These are phyloP conservation scores for Lasiosphaeria hispida DNA, from an alignment of 495 filamentous ascomycete genomes.

Conservation along the genomic window DNA sequence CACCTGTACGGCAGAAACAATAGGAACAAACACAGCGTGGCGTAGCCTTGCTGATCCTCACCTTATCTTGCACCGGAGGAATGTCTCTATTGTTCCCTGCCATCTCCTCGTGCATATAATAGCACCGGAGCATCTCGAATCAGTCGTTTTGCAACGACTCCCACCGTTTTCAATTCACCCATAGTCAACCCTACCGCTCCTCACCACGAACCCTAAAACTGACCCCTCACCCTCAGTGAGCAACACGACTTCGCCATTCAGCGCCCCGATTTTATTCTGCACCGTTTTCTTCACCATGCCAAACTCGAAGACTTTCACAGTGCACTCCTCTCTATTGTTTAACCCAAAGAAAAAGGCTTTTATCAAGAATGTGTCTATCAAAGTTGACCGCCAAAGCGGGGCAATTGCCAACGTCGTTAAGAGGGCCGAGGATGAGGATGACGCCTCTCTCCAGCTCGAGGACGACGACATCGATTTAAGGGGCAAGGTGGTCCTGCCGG, in stretches of 20 bases:
- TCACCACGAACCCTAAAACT: too few relatives aligned
- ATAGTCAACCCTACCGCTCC: too few relatives aligned
- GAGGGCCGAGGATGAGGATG: constrained; percentile 22
- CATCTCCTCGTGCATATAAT: too few relatives aligned
- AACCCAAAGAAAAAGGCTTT: constrained; percentile 48
- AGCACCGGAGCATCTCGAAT: too few relatives aligned
- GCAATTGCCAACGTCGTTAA: constrained; percentile 38
- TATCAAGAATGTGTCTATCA: constrained; percentile 40
- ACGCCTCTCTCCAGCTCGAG: neutral
- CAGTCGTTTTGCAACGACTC: too few relatives aligned
- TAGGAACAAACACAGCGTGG: too few relatives aligned
- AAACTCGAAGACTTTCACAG: constrained; percentile 23
- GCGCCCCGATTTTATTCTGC: neutral
- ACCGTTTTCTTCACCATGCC: neutral
- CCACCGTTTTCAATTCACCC: too few relatives aligned
- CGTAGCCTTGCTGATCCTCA: too few relatives aligned
- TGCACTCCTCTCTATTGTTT: constrained; percentile 50
- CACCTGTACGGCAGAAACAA: too few relatives aligned
- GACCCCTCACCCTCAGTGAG: too few relatives aligned
- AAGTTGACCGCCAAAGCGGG: constrained; percentile 37
- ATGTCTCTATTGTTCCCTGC: too few relatives aligned
- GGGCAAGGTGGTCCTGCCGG: constrained; percentile 47
- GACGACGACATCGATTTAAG: constrained; percentile 45
- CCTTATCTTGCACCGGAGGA: too few relatives aligned
- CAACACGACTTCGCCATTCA: neutral